Base-by-base conservation (phyloP, 192 early-diverging fungal genomes). In the Pilobolus umbonatus region DNA sequence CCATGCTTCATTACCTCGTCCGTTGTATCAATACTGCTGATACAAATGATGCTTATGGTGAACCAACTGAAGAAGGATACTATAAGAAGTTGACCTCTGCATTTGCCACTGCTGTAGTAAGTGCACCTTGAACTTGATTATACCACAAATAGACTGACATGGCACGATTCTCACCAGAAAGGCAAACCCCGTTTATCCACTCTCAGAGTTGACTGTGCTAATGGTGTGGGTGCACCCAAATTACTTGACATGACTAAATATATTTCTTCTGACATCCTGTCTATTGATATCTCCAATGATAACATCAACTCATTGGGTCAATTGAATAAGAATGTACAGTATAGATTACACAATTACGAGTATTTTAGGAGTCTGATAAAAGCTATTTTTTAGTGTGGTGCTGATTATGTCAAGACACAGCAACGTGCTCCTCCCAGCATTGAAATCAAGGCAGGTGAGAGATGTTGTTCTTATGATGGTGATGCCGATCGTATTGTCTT, bases 401-500 rank as follows among this genome's bases (percentile, higher is more conserved):
- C 97, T n/a, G 97, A 99, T 71, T 93, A 80, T 72, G 97, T 99
- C 64, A 99, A 99, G 80, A 81, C 94, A 25, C 68, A 86, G 43
- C 94, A 98, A 77, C 82, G 73, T 28, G 71, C 77, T 53, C 95
- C 97, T 7, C 69, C 67, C 2, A 91, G 90, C 42, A 67, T 88
- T 22, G 72, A 72, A 21, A 69, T 94, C 56, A 51, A 47, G 30
- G 69, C 82, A 36, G 83, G 82, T n/a, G 76, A 86, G 45, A 86
- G 93, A 59, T 91, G 79, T 55, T 86, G 85, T 62, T 96, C 96
- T 24, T 84, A 95, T 55, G 97, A 99, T 70, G 97, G 97, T 63
- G 97, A 99, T 71, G 97, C 97, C 45, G 97, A 99, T 70, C 90
- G 97, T 56, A 85, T 99, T 38, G 91, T 99, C 26, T 99, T 86